Conservation (phyloP, 2,329 filamentous ascomycete genomes). For the Trichoderma afroharzianum region DNA sequence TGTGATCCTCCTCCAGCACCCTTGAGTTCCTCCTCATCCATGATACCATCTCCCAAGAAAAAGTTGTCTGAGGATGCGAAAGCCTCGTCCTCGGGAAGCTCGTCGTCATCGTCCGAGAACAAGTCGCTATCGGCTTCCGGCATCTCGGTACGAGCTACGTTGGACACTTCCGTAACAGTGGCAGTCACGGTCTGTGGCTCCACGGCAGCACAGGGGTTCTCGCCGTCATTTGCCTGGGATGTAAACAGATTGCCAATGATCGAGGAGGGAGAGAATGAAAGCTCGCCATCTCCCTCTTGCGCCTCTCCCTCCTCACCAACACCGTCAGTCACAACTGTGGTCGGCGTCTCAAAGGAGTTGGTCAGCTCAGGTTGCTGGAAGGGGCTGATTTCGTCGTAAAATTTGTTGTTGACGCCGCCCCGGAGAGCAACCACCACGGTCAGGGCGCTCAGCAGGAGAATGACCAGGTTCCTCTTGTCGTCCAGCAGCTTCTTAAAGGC, state of each 20-base stretch:
- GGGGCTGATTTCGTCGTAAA: background rate
- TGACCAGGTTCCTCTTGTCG: slow-evolving; percentile 59
- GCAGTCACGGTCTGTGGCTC: slow-evolving; percentile 16
- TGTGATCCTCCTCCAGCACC: slow-evolving; percentile 3
- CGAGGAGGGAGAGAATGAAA: slow-evolving; percentile 3
- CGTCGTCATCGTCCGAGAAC: slow-evolving; percentile 14
- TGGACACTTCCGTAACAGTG: slow-evolving; percentile 32
- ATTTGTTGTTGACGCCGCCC: slow-evolving; percentile 20
- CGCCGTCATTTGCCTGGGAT: background rate
- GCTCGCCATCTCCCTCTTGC: background rate
- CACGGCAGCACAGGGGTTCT: slow-evolving; percentile 12
- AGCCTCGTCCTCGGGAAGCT: background rate
- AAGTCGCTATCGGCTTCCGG: slow-evolving; percentile 19
- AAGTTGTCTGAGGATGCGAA: background rate
- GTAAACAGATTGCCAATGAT: background rate
- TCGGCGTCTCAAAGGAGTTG: slow-evolving; percentile 21
- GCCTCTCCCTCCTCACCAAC: background rate
- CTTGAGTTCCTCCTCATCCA: background rate
- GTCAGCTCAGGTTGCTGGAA: slow-evolving; percentile 34
- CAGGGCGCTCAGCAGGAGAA: slow-evolving; percentile 51
- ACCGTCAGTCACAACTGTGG: background rate
- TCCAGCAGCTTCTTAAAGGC: slow-evolving; percentile 51
- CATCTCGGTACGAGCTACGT: slow-evolving; percentile 23
- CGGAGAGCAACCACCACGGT: slow-evolving; percentile 49
- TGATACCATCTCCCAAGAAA: background rate